Conservation (phyloP, 768 basidiomycete genomes). For the Lentinula boryana region DNA sequence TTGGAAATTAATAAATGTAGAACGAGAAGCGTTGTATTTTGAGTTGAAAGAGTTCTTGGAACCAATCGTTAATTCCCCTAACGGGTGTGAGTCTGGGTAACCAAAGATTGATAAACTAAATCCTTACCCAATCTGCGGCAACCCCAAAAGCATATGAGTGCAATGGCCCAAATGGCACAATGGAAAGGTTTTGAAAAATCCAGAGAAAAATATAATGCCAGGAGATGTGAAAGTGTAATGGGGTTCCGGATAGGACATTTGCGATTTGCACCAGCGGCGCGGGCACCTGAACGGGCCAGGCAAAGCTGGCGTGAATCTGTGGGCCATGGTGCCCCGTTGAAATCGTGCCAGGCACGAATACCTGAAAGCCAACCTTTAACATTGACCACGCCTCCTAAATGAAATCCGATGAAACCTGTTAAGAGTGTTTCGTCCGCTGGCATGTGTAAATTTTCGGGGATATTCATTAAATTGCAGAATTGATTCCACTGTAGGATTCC, state of each 20-base stretch:
- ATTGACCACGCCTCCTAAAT: conserved; percentile 11
- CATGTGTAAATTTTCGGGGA: conserved; percentile 19
- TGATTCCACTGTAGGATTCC: conserved; percentile 24
- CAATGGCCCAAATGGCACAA: conserved; percentile 29
- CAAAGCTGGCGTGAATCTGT: conserved; percentile 17
- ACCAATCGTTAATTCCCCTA: conserved; percentile 20
- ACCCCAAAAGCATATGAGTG: conserved; percentile 34
- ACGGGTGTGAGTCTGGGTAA: too few species aligned
- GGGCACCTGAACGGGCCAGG: conserved; percentile 14
- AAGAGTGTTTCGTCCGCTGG: conserved; percentile 22
- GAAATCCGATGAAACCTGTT: conserved; percentile 18
- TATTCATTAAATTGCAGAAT: conserved; percentile 28
- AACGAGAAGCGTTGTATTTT: conserved; percentile 10
- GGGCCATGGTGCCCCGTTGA: conserved; percentile 29
- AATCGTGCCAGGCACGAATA: conserved; percentile 28
- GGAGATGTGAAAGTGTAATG: conserved; percentile 28
- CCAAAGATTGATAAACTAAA: too few species aligned
- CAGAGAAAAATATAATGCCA: conserved; percentile 14
- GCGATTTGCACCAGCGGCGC: conserved; percentile 12
- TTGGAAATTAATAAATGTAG: too few species aligned
- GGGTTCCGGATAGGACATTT: conserved; percentile 20
- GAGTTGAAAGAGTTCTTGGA: conserved; percentile 10
- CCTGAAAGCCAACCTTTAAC: conserved; percentile 29
- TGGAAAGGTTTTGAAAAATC: conserved; percentile 24
- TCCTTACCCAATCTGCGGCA: conserved; percentile 16